Evolutionary conservation across 1,284 basidiomycete species (phyloP).

Genomic region (Rhodofomes roseus): DNA sequence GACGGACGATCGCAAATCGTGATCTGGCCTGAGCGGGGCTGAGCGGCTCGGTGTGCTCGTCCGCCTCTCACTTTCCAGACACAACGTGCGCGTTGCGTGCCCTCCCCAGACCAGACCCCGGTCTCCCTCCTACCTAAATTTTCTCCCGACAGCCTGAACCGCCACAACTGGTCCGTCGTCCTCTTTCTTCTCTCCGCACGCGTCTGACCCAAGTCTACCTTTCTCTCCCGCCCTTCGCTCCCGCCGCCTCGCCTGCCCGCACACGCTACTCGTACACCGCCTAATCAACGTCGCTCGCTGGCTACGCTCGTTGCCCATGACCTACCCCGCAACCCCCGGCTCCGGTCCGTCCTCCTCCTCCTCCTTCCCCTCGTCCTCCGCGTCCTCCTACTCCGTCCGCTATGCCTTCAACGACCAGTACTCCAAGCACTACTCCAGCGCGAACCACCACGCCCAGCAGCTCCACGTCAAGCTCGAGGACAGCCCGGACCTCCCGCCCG

Average conservation of each 20-base stretch:
- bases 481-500: slow-evolving; percentile 21
- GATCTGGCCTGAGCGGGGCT: background rate
- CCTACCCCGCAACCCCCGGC: background rate
- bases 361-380: no score
- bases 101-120: slow-evolving; percentile 15
- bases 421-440: slow-evolving; percentile 15
- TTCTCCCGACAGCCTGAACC: slow-evolving; percentile 5
- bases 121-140: slow-evolving; percentile 15
- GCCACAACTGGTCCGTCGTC: slow-evolving; percentile 10
- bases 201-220: slow-evolving; percentile 2
- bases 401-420: slow-evolving; percentile 22
- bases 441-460: slow-evolving; percentile 14
- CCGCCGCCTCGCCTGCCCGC: slow-evolving; percentile 5
- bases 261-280: background rate
- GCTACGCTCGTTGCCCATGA: background rate
- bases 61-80: background rate
- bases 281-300: background rate
- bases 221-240: slow-evolving; percentile 1
- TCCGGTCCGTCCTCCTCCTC: slow-evolving; percentile 17
- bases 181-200: slow-evolving; percentile 10
- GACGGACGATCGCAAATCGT: slow-evolving; percentile 2
- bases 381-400: slow-evolving; percentile 15
- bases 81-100: background rate
- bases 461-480: slow-evolving; percentile 27
- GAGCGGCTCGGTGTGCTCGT: background rate